These are phyloP conservation scores for Gomphus bonarii DNA, from an alignment of 1,284 basidiomycete species.

Conservation along the genomic window DNA sequence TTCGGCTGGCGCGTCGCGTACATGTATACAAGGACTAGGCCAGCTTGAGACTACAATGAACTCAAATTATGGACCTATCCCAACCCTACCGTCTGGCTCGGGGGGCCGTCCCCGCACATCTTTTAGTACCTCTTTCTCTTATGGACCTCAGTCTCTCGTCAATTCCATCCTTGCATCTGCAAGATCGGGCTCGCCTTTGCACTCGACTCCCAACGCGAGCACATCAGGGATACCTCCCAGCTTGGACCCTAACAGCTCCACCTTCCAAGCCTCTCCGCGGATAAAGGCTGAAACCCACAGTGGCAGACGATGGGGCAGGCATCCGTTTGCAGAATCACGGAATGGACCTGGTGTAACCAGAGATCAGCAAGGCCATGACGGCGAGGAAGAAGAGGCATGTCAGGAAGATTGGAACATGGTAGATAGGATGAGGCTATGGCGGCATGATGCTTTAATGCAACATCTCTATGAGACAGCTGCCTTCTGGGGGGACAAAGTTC, in stretches of 20 bases:
- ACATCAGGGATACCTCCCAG: constrained; percentile 29
- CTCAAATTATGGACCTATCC: constrained; percentile 5
- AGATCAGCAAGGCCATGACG: constrained; percentile 39
- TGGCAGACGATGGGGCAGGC: constrained; percentile 35
- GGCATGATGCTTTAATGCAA: constrained; percentile 96
- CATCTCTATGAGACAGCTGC: constrained; percentile 96
- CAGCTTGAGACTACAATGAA: constrained; percentile 1
- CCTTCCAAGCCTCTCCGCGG: constrained; percentile 58
- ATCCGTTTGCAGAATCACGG: constrained; percentile 46
- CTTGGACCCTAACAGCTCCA: constrained; percentile 67
- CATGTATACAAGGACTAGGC: not conserved
- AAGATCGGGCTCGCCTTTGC: constrained; percentile 38
- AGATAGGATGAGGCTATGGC: constrained; percentile 93
- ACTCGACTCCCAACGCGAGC: constrained; percentile 29
- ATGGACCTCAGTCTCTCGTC: constrained; percentile 63
- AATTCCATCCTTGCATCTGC: constrained; percentile 47
- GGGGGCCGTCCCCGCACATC: constrained; percentile 42
- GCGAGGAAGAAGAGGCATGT: constrained; percentile 31
- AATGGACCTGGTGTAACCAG: not conserved
- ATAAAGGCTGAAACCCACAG: constrained; percentile 32
- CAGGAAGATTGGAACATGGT: constrained; percentile 76
- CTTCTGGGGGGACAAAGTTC: constrained; percentile 97
- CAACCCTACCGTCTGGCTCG: constrained; percentile 30
- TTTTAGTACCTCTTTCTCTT: constrained; percentile 73
- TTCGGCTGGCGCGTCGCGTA: constrained; percentile 10